Evolutionary conservation across 495 filamentous ascomycete species (phyloP), one percentile per base, ranked within the genome.

Genomic region (Neurospora sp.): DNA sequence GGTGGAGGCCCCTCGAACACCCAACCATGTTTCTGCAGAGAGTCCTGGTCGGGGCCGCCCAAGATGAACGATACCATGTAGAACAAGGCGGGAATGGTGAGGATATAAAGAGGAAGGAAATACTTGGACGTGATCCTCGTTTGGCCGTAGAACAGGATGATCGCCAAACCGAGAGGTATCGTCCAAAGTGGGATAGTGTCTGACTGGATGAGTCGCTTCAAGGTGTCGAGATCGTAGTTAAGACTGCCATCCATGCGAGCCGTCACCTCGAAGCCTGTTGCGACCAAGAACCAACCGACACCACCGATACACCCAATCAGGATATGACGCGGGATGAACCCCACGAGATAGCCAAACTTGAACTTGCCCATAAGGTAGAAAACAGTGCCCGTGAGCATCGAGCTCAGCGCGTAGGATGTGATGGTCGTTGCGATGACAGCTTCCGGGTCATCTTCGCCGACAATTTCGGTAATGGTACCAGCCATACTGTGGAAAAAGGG

Each of bases 401-500:
- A 97, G 81, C 94, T 97, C 73, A 96, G 86, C 4, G 95, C 92
- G 78, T 96, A 99, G 5, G 96, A 88, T 7, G 93, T 88, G 74
- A 98, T 96, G 4, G 93, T 96, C 0, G 96, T 99, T 37, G 96
- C 94, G 70, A 97, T 87, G 39, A 98, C 92, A 4, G 93, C 90
- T 74, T 95, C 89, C 2, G 91, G 90, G 49, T 96, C 92, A 42
- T 95, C 90, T 76, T 91, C 88, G 7, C 94, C 93, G 66, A 98
- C 90, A 38, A 86, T 84, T 35, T 85, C 83, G 77, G 97, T 89
- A 74, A 98, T 97, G 12, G 91, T 94, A 78, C 92, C 91, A 1
- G 95, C 94, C 95, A 98, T 98, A 77, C 93, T 95, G 79, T 98
- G 95, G 79, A 97, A 97, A 82, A 97, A 98, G 4, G 95, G 95